phyloP scores from a whole-genome alignment of 257 asterid genomes.

The Gardenia jasminoides region DNA sequence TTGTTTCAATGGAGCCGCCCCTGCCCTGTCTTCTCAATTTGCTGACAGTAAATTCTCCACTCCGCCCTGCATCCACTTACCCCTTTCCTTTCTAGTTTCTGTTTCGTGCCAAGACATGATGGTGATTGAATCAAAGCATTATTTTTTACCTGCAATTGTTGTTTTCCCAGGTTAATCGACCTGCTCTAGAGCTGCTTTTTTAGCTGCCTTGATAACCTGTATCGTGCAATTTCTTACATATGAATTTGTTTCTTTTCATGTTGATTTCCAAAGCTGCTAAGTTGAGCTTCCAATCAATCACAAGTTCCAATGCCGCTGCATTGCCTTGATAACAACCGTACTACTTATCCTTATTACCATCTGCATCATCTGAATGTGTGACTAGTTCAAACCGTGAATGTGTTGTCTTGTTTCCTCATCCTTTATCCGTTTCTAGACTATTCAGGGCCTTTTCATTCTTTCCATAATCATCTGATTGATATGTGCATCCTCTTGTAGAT shows the following conservation, averaged over 20 bases:
- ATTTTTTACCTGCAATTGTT: background rate
- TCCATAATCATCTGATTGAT: constrained; percentile 32
- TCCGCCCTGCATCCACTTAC: background rate
- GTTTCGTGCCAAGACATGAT: background rate
- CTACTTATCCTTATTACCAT: background rate
- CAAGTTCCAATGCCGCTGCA: background rate
- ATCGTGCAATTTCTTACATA: background rate
- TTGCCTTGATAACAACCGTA: background rate
- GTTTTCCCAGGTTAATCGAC: background rate
- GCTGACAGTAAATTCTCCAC: constrained; percentile 68
- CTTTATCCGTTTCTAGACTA: background rate
- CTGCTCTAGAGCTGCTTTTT: no score
- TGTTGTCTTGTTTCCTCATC: constrained; percentile 4
- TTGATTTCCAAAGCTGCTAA: background rate
- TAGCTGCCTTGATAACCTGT: background rate
- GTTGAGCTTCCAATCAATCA: background rate
- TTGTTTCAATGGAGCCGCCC: constrained; percentile 35
- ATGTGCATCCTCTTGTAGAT: constrained; percentile 49
- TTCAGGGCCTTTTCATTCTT: constrained; percentile 21
- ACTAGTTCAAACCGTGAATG: background rate
- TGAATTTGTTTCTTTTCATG: background rate
- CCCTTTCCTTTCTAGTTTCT: background rate
- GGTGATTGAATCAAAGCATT: background rate
- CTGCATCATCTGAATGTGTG: background rate
- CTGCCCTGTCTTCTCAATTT: constrained; percentile 62